These are phyloP conservation scores for Podosphaera fusca DNA, from an alignment of 2,329 filamentous ascomycete genomes.

Conservation along the genomic window DNA sequence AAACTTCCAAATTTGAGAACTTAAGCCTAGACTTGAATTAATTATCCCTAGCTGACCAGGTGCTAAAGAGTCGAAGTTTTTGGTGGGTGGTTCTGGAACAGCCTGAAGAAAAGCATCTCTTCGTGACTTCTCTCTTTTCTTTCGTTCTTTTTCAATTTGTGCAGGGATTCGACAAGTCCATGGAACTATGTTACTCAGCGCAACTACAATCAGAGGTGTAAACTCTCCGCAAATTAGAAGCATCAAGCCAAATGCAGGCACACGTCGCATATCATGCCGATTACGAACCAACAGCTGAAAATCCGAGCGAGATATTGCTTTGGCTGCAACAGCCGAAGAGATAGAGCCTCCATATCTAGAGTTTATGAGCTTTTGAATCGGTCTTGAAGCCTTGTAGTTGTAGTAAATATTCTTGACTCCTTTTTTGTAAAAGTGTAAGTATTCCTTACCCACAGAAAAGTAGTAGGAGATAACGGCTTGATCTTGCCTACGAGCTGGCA, in stretches of 20 bases:
- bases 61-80: conserved; percentile 14
- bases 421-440: conserved; percentile 67
- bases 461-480: conserved; percentile 18
- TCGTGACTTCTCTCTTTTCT: conserved; percentile 30
- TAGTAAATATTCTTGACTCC: conserved; percentile 52
- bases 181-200: conserved; percentile 48
- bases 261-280: conserved; percentile 46
- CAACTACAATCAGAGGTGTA: conserved; percentile 55
- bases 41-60: conserved; percentile 20
- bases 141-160: conserved; percentile 38
- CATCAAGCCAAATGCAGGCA: conserved; percentile 57
- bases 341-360: conserved; percentile 17
- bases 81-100: conserved; percentile 11
- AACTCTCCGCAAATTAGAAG: conserved; percentile 67
- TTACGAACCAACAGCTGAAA: conserved; percentile 49
- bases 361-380: conserved; percentile 25
- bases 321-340: conserved; percentile 15
- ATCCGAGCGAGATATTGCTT: conserved; percentile 34
- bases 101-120: conserved; percentile 23
- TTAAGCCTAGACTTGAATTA: conserved; percentile 19
- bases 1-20: conserved; percentile 21
- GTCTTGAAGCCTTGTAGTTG: conserved; percentile 30
- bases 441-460: conserved; percentile 38
- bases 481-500: conserved; percentile 30
- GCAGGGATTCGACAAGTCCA: conserved; percentile 61